Conservation (phyloP, 2,329 filamentous ascomycete genomes). For the Penicillium sp. region DNA sequence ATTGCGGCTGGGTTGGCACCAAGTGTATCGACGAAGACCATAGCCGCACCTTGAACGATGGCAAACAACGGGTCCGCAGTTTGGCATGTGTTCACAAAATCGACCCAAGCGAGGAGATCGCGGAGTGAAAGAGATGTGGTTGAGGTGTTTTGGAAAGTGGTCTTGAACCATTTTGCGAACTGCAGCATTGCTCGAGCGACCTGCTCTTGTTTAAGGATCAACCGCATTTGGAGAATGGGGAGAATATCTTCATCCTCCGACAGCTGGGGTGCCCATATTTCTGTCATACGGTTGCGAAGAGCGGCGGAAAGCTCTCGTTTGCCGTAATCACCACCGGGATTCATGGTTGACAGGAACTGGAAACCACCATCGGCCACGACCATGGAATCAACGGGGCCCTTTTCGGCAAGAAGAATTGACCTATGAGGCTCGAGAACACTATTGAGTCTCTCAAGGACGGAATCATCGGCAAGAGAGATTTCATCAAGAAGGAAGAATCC, state of each 20-base stretch:
- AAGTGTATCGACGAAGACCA: conserved; percentile 93
- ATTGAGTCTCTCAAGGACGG: conserved; percentile 91
- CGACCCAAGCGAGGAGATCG: conserved; percentile 89
- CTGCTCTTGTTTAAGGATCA: conserved; percentile 55
- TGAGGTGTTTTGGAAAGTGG: conserved; percentile 71
- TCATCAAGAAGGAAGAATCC: conserved; percentile 94
- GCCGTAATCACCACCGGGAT: conserved; percentile 95
- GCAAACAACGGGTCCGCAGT: conserved; percentile 50
- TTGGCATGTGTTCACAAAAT: conserved; percentile 75
- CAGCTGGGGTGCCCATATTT: conserved; percentile 94
- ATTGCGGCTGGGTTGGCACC: conserved; percentile 92
- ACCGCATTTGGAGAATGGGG: conserved; percentile 78
- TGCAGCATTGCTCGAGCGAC: conserved; percentile 70
- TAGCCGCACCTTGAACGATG: conserved; percentile 81
- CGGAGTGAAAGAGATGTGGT: conserved; percentile 82
- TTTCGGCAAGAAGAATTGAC: conserved; percentile 86
- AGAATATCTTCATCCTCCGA: conserved; percentile 81
- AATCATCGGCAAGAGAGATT: conserved; percentile 96
- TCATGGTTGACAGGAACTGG: conserved; percentile 98
- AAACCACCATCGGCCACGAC: conserved; percentile 75
- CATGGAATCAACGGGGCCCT: conserved; percentile 79
- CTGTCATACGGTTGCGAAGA: conserved; percentile 91
- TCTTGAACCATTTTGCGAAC: conserved; percentile 92
- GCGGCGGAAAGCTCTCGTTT: conserved; percentile 97
- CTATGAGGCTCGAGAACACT: conserved; percentile 89